Base-by-base conservation (phyloP, 345 rosid genomes). In the Draba incana region DNA sequence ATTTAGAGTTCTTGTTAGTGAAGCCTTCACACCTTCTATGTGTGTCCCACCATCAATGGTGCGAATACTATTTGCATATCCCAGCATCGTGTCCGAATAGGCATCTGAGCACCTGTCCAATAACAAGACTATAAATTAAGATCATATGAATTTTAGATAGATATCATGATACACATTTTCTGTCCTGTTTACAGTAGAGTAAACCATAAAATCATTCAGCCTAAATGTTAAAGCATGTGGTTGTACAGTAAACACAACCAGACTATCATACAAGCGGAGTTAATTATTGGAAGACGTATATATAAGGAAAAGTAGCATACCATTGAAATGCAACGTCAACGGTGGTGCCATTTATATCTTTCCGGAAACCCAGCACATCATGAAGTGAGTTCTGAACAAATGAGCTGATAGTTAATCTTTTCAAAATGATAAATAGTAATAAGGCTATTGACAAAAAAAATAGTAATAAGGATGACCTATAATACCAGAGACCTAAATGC, bases 21-120 rank as follows among this genome's bases (percentile, higher is more conserved):
- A 86, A 78, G 92, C 84, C 84, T 88, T 94, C 45, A 87, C 75
- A 74, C 99, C 99, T 31, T 94, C 99, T 68, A 94, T 87, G 64
- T 94, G 98, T 47, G 98, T 94, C 45, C 98, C 98, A 76, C 97
- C 99, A 83, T 94, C 99, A 81, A 86, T 58, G 31, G 96, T 94
- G 8, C 95, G 90, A 57, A 91, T 87, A 78, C 99, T 91, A 79
- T 94, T 94, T 8, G 95, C 96, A 64, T 94, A 94, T 57, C 96
- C 99, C 27, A 94, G 80, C 78, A 90, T 77, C 39, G 91, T 91
- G 72, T 93, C 97, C 12, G 99, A 88, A 82, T 94, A 94, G 52
- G 92, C 97, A 86, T 94, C 97, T 13, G 87, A 84, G 74, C 95
- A 94, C 99, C 99, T 91, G 65, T 35, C 69, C 56, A 52, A 16